A percentile compares a stretch with the other conserved stretches of the same genome.
These are phyloP conservation scores for Trypanosoma cruzi DNA, from an alignment of 208 protist species.

Conservation along the genomic window DNA sequence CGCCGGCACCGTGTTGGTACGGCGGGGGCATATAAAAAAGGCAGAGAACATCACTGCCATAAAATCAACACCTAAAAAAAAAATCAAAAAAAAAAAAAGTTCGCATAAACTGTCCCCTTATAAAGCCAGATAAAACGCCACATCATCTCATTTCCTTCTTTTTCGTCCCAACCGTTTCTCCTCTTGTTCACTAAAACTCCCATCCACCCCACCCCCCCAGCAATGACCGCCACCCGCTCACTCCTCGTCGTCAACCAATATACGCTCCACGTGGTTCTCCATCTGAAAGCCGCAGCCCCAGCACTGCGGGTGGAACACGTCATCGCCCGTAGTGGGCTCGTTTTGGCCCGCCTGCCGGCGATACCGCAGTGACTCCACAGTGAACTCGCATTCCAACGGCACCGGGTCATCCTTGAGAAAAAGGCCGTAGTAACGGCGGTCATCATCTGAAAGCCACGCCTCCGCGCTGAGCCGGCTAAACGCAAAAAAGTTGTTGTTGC, in stretches of 20 bases:
- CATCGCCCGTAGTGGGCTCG: neutral
- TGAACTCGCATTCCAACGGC: conserved; percentile 31
- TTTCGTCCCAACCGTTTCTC: neutral
- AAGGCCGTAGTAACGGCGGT: conserved; percentile 38
- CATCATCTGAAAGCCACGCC: conserved; percentile 42
- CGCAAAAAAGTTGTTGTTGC: conserved; percentile 35
- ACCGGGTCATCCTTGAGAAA: conserved; percentile 11
- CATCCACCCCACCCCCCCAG: too few species aligned
- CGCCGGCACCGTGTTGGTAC: neutral
- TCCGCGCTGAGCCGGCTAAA: conserved; percentile 71
- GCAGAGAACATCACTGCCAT: neutral
- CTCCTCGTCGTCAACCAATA: conserved; percentile 29
- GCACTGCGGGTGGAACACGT: neutral
- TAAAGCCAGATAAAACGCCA: neutral
- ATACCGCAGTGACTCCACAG: conserved; percentile 24
- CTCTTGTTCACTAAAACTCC: too few species aligned
- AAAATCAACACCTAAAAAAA: neutral
- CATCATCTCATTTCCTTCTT: neutral
- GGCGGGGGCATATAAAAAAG: neutral
- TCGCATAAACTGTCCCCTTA: neutral
- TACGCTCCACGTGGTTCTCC: conserved; percentile 19
- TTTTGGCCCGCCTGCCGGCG: neutral
- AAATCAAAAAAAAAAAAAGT: too few species aligned
- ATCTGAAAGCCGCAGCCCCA: conserved; percentile 32
- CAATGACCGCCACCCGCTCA: too few species aligned